Percentiles rank a stretch among this genome's conserved stretches.
Conservation (phyloP, 2,329 filamentous ascomycete genomes). For the Penicillium sclerotigenum region DNA sequence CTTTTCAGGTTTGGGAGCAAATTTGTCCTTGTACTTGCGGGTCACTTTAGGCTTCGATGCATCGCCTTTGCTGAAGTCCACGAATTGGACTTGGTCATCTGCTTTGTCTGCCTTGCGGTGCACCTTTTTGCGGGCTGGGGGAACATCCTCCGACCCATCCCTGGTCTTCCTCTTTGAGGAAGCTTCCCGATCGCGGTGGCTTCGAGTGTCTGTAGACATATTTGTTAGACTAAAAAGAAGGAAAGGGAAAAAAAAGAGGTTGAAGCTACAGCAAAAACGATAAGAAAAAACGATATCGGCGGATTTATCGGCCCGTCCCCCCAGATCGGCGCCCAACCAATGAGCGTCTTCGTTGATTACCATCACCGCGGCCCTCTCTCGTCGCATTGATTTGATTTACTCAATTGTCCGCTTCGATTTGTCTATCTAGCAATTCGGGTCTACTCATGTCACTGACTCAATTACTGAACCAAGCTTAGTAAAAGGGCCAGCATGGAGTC, state of each 20-base stretch:
- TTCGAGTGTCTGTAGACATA: constrained; percentile 15
- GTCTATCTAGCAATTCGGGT: not conserved
- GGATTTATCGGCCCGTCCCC: constrained; percentile 33
- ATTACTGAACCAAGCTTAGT: not conserved
- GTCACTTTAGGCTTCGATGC: constrained; percentile 7
- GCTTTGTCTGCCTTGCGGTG: constrained; percentile 14
- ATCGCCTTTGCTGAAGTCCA: constrained; percentile 12
- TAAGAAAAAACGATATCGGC: constrained; percentile 26
- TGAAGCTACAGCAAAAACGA: constrained; percentile 5
- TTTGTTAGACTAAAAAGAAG: constrained; percentile 2
- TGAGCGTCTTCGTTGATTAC: constrained; percentile 14
- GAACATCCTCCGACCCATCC: constrained; percentile 26
- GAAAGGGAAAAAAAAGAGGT: constrained; percentile 1
- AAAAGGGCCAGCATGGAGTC: constrained; percentile 35
- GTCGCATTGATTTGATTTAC: constrained; percentile 9
- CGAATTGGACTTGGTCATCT: constrained; percentile 11
- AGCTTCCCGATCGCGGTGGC: constrained; percentile 17
- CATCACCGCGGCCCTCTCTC: constrained; percentile 8
- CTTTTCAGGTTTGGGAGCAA: constrained; percentile 24
- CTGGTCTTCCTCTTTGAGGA: constrained; percentile 30
- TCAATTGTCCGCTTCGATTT: not conserved
- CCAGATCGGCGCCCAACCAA: constrained; percentile 29
- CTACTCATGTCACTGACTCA: not conserved
- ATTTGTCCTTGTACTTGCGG: constrained; percentile 22
- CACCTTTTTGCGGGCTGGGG: constrained; percentile 27